Conservation (phyloP, 768 basidiomycete species). For the Termitomyces sp. region DNA sequence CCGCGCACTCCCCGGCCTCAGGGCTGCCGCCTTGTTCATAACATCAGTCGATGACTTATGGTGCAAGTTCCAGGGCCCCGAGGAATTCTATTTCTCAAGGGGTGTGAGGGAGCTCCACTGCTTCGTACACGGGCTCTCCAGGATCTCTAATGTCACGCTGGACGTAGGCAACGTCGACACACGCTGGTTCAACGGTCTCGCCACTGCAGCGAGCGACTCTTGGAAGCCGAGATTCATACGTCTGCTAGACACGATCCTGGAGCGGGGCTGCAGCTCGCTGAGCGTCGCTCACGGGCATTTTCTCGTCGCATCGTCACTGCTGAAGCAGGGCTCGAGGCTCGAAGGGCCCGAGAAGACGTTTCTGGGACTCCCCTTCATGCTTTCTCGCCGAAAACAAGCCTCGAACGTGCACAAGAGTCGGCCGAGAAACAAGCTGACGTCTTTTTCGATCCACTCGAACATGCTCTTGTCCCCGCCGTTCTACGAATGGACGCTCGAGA, state of each 20-base stretch:
- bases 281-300: conserved; percentile 17
- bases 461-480: conserved; percentile 16
- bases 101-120: conserved; percentile 11
- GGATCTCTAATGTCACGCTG: conserved; percentile 11
- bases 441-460: conserved; percentile 14
- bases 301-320: conserved; percentile 1
- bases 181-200: conserved; percentile 16
- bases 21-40: conserved; percentile 8
- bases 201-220: conserved; percentile 6
- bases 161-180: conserved; percentile 17
- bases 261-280: conserved; percentile 11
- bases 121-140: conserved; percentile 11
- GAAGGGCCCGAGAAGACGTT: neutral
- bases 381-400: neutral
- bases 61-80: conserved; percentile 14
- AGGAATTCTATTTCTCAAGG: conserved; percentile 10
- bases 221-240: conserved; percentile 15
- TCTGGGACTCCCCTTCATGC: neutral
- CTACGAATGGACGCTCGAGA: conserved; percentile 17
- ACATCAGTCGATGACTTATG: conserved; percentile 15
- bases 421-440: conserved; percentile 5
- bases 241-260: conserved; percentile 12
- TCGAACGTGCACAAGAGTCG: neutral
- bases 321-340: neutral
- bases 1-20: conserved; percentile 15